Evolutionary conservation across 2,329 filamentous ascomycete species (phyloP).

Genomic region (Immersiporthe knoxdaviesiana): DNA sequence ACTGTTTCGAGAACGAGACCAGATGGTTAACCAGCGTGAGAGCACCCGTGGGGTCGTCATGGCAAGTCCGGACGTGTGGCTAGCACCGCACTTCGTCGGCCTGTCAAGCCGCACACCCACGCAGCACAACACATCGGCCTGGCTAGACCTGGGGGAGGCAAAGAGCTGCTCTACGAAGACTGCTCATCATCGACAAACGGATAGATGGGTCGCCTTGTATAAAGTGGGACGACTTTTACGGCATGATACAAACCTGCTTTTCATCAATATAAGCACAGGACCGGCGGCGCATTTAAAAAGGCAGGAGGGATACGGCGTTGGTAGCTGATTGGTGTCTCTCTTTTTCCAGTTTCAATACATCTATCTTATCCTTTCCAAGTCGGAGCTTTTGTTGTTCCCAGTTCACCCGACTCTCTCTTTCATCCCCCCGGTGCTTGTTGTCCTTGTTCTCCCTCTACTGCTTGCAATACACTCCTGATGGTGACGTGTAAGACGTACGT

Average conservation of each 20-base stretch:
- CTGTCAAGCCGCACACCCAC: background rate
- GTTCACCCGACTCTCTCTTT: background rate
- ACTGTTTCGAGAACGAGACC: too few relatives aligned
- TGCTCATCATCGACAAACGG: background rate
- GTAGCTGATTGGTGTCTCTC: background rate
- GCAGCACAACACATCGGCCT: background rate
- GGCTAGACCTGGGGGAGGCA: background rate
- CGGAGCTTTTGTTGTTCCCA: background rate
- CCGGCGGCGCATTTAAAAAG: conserved; percentile 23
- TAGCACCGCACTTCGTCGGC: background rate
- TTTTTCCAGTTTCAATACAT: background rate
- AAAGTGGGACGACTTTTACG: conserved; percentile 3
- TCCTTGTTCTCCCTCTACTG: background rate
- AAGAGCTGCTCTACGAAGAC: background rate
- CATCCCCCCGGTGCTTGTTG: too few relatives aligned
- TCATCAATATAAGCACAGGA: conserved; percentile 1
- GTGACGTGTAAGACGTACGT: background rate
- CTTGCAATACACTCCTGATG: background rate
- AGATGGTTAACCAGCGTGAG: background rate
- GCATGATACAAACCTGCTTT: conserved; percentile 12
- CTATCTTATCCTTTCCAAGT: too few relatives aligned
- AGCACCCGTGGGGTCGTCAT: background rate
- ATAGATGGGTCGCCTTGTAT: conserved; percentile 16
- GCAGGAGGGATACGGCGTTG: conserved; percentile 19
- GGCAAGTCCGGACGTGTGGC: background rate